Base-by-base conservation (phyloP, 1,284 basidiomycete genomes). In the Ceratobasidium sp. region DNA sequence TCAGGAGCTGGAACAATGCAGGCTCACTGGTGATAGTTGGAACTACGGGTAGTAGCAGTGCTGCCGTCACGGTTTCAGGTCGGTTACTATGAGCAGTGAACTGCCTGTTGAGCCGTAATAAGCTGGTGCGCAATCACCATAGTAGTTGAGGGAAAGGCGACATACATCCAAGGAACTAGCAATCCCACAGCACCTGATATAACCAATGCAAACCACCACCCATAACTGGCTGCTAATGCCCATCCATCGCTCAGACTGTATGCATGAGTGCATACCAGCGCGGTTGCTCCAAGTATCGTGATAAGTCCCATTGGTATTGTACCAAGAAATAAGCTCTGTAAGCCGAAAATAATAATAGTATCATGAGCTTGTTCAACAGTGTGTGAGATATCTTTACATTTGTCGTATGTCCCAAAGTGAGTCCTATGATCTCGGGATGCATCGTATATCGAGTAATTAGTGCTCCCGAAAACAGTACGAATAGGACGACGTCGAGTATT, bases 151-250 rank as follows among this genome's bases (percentile, higher is more conserved):
- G 17, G 15, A 9, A 44, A 56, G 15, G n/a, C 9, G 15, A 51
- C 69, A 60, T 33, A 62, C 69, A 72, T 72, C 69, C 69, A 72
- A n/a, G 69, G 69, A 41, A 72, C 69, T 17, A 72, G 36, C 19
- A 72, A 45, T 51, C 69, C 69, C 8, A 72, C 69, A 19, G 51
- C 22, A 31, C 69, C 69, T 7, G 69, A 72, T 57, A 72, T 72
- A n/a, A 72, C 69, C 33, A 60, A 36, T n/a, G 69, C 56, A 60
- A 72, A 72, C 69, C 69, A 72, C 69, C 69, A 72, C 9, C 69
- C 69, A 53, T 72, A 72, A 47, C 69, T 72, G 17, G 69, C 69
- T 2, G 69, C 57, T 47, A 72, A 48, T 22, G 56, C 48, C 69
- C 69, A 72, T 14, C 31, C 48, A 33, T 50, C 29, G 27, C 69